phyloP scores from a whole-genome alignment of 495 filamentous ascomycete species.

The Bathelium albidoporum region DNA sequence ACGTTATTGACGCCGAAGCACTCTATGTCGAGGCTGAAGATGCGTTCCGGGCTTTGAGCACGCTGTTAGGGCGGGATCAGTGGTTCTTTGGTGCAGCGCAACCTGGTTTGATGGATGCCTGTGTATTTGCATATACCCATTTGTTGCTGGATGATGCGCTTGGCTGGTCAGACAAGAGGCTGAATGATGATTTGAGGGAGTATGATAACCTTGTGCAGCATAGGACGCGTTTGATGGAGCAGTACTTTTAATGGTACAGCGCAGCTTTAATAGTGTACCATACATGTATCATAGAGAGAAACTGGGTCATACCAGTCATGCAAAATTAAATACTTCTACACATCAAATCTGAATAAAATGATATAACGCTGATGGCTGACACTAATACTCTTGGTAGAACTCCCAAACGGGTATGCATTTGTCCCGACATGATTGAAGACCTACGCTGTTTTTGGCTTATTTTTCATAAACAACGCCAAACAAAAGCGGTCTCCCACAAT shows the following conservation, averaged over 20 bases:
- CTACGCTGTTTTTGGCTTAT: too few species aligned
- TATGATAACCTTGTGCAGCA: constrained; percentile 44
- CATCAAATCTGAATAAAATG: too few species aligned
- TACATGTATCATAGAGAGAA: too few species aligned
- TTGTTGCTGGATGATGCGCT: constrained; percentile 54
- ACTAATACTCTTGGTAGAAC: too few species aligned
- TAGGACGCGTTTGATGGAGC: constrained; percentile 38
- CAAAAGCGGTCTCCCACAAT: too few species aligned
- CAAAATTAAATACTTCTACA: too few species aligned
- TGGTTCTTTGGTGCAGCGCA: constrained; percentile 56
- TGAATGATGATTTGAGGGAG: constrained; percentile 27
- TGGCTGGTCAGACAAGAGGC: constrained; percentile 39
- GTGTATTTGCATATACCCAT: constrained; percentile 84
- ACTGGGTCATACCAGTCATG: too few species aligned
- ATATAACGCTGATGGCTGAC: too few species aligned
- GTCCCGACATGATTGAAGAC: too few species aligned
- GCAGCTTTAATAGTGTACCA: neutral
- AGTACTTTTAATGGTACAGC: constrained; percentile 20
- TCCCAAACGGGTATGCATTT: too few species aligned
- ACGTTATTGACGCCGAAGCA: constrained; percentile 47
- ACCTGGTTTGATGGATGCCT: constrained; percentile 75
- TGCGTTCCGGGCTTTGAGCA: constrained; percentile 66
- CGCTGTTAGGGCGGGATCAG: constrained; percentile 50
- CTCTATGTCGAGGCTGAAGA: constrained; percentile 58
- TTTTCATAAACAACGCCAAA: too few species aligned